phyloP scores from a whole-genome alignment of 208 protist species.

The Wallacemonas rigidus region DNA sequence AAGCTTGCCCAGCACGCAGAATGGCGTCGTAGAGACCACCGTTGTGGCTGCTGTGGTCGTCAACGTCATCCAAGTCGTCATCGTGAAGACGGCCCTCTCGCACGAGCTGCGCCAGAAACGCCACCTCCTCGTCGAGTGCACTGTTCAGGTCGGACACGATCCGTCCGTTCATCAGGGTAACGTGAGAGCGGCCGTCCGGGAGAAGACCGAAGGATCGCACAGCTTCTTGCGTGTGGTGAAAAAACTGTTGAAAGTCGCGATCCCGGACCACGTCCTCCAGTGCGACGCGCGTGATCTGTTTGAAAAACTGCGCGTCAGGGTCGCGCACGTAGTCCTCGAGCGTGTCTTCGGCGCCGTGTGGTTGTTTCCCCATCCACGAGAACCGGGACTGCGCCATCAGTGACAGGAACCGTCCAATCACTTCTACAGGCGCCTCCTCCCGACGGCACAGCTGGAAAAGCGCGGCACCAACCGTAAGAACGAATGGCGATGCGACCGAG shows the following conservation, averaged over 20 bases:
- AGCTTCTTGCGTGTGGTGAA: background rate
- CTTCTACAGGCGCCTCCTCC: background rate
- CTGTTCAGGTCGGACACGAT: slow-evolving; percentile 14
- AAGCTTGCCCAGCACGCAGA: slow-evolving; percentile 32
- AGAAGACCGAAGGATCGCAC: slow-evolving; percentile 21
- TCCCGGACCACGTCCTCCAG: slow-evolving; percentile 23
- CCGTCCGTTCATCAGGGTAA: slow-evolving; percentile 5
- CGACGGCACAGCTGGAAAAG: slow-evolving; percentile 19
- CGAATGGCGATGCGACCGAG: slow-evolving; percentile 12
- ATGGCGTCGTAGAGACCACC: slow-evolving; percentile 47
- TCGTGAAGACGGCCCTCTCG: slow-evolving; percentile 6
- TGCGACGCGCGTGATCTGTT: background rate
- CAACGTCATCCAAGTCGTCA: slow-evolving; percentile 10
- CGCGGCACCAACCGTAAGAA: slow-evolving; percentile 20
- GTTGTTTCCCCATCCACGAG: background rate
- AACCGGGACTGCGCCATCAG: background rate
- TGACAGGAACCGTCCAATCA: slow-evolving; percentile 4
- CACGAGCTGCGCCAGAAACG: slow-evolving; percentile 25
- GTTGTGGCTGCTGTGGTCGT: slow-evolving; percentile 1
- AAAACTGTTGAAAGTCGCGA: slow-evolving; percentile 23
- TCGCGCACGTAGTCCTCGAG: background rate
- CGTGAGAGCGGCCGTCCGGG: slow-evolving; percentile 5
- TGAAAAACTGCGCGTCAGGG: background rate
- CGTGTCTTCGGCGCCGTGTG: background rate
- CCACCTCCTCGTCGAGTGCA: background rate